These are phyloP conservation scores for Zygotorulaspora florentina DNA, from an alignment of 805 yeast species.

Conservation along the genomic window DNA sequence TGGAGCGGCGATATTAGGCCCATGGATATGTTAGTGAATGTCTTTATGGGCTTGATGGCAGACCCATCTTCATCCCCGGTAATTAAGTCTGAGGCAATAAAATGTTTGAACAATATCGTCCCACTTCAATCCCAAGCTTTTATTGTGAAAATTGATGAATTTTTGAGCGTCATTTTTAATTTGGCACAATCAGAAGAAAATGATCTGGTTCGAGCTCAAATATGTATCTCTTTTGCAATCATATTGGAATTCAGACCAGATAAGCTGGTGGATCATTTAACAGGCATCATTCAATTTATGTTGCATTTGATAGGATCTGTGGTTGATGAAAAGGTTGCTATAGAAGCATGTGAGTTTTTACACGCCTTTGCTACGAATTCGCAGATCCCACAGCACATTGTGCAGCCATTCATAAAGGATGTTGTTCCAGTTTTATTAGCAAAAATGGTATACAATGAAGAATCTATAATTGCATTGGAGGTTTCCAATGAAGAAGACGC, in stretches of 20 bases:
- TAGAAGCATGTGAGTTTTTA: conserved; percentile 91
- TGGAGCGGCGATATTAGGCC: conserved; percentile 57
- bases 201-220: conserved; percentile 60
- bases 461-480: conserved; percentile 66
- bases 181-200: conserved; percentile 58
- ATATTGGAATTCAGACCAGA: conserved; percentile 77
- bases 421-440: conserved; percentile 75
- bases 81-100: conserved; percentile 59
- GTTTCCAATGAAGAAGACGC: conserved; percentile 63
- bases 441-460: conserved; percentile 85
- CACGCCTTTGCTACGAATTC: conserved; percentile 63
- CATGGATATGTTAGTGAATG: conserved; percentile 59
- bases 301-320: conserved; percentile 64
- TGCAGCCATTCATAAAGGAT: conserved; percentile 53
- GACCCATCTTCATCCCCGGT: conserved; percentile 35
- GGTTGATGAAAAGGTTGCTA: conserved; percentile 66
- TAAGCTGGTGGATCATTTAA: conserved; percentile 70
- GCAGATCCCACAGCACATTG: conserved; percentile 49
- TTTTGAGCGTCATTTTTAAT: conserved; percentile 57
- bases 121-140: conserved; percentile 65
- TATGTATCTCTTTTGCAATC: conserved; percentile 70
- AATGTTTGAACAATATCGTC: conserved; percentile 73
- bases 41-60: conserved; percentile 52
- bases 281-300: conserved; percentile 82
- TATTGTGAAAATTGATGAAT: conserved; percentile 59